A percentile compares a stretch with the other conserved stretches of the same genome.
Conservation (phyloP, 1,284 basidiomycete genomes). For the Phylloboletellus chloephorus region DNA sequence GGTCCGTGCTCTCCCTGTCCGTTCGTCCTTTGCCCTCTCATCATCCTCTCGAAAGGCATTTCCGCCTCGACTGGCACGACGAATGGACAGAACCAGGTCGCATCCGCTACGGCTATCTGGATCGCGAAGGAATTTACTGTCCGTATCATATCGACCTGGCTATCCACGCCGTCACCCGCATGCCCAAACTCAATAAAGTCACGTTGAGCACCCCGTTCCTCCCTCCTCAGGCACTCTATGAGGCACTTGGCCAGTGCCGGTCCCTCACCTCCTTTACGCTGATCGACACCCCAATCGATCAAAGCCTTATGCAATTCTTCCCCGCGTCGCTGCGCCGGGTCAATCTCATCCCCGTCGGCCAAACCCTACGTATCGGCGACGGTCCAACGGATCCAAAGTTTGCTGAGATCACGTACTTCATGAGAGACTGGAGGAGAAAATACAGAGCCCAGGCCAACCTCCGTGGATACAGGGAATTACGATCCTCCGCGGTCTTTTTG, state of each 20-base stretch:
- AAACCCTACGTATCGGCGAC: constrained; percentile 29
- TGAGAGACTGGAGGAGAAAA: constrained; percentile 34
- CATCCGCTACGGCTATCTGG: constrained; percentile 27
- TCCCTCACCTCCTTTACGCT: constrained; percentile 25
- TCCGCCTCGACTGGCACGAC: constrained; percentile 32
- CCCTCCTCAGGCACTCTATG: constrained; percentile 27
- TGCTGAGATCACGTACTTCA: constrained; percentile 32
- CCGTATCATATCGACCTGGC: constrained; percentile 25
- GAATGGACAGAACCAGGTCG: constrained; percentile 32
- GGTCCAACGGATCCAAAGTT: constrained; percentile 32
- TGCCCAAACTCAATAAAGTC: constrained; percentile 27
- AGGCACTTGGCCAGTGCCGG: constrained; percentile 26
- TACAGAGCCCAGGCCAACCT: constrained; percentile 28
- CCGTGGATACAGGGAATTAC: constrained; percentile 28
- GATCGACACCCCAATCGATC: constrained; percentile 32
- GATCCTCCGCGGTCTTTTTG: constrained; percentile 30
- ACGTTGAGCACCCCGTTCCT: constrained; percentile 30
- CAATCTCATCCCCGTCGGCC: constrained; percentile 28
- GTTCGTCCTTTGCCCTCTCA: background rate
- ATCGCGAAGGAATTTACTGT: constrained; percentile 31
- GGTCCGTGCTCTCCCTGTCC: constrained; percentile 12
- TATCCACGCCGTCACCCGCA: constrained; percentile 21
- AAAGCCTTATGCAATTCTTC: constrained; percentile 31
- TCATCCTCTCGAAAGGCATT: constrained; percentile 18
- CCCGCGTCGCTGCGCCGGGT: constrained; percentile 23